Evolutionary conservation across 2,329 filamentous ascomycete species (phyloP).

Genomic region (Triangularia verruculosa): DNA sequence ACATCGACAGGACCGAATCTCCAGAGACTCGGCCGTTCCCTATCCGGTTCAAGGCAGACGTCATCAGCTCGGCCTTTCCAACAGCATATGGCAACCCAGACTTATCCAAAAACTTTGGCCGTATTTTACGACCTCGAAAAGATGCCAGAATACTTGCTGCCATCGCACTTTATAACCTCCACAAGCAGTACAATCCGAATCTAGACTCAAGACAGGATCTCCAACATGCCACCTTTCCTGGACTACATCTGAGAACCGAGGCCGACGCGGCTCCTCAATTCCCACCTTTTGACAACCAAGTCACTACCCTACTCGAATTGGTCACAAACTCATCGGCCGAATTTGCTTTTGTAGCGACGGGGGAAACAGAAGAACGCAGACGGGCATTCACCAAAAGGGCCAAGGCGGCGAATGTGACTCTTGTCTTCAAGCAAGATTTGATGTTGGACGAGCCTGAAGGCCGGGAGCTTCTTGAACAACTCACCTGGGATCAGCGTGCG

Average conservation of each 20-base stretch:
- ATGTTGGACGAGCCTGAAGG: slow-evolving; percentile 35
- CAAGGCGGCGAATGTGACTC: slow-evolving; percentile 36
- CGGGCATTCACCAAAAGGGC: slow-evolving; percentile 37
- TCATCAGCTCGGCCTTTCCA: slow-evolving; percentile 33
- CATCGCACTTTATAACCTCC: slow-evolving; percentile 35
- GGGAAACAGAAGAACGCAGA: slow-evolving; percentile 37
- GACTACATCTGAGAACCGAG: slow-evolving; percentile 38
- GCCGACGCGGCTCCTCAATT: slow-evolving; percentile 30
- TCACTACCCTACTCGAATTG: slow-evolving; percentile 33
- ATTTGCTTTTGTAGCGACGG: slow-evolving; percentile 44
- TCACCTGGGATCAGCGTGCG: slow-evolving; percentile 49
- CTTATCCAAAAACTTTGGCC: slow-evolving; percentile 38
- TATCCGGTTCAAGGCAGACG: slow-evolving; percentile 34
- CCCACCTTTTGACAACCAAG: slow-evolving; percentile 35
- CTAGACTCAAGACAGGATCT: slow-evolving; percentile 30
- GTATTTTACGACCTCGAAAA: slow-evolving; percentile 36
- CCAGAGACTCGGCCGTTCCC: slow-evolving; percentile 31
- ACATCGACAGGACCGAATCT: slow-evolving; percentile 30
- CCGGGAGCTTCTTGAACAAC: slow-evolving; percentile 31
- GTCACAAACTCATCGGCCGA: slow-evolving; percentile 29
- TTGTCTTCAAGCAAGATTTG: slow-evolving; percentile 43
- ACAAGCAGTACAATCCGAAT: slow-evolving; percentile 27
- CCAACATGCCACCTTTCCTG: slow-evolving; percentile 31
- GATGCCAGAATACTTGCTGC: slow-evolving; percentile 37
- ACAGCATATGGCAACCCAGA: slow-evolving; percentile 30